These are phyloP conservation scores for Talaromyces wortmannii DNA, from an alignment of 495 filamentous ascomycete species.

Conservation along the genomic window DNA sequence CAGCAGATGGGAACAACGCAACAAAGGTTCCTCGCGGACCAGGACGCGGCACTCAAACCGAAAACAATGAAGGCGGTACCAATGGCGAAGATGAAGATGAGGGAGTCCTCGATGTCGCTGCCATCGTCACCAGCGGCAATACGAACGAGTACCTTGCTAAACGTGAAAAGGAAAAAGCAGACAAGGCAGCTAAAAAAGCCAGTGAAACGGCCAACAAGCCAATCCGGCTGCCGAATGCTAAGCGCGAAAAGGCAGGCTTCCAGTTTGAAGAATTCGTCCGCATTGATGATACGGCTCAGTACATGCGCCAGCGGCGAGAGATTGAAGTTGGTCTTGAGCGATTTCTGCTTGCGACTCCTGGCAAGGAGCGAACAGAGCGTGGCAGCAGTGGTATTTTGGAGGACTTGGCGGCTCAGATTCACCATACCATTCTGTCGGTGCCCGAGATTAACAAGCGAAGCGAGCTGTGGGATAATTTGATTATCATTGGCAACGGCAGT, in stretches of 20 bases:
- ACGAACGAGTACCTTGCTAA: slow-evolving; percentile 86
- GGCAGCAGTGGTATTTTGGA: slow-evolving; percentile 63
- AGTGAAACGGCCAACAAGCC: slow-evolving; percentile 44
- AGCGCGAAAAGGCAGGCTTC: slow-evolving; percentile 68
- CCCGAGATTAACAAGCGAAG: slow-evolving; percentile 72
- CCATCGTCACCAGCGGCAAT: slow-evolving; percentile 85
- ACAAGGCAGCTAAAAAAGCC: slow-evolving; percentile 55
- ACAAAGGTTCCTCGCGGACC: slow-evolving; percentile 40
- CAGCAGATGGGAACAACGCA: slow-evolving; percentile 25
- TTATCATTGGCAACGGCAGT: slow-evolving; percentile 84
- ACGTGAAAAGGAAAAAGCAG: slow-evolving; percentile 87
- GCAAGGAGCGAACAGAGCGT: slow-evolving; percentile 20
- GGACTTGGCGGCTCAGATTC: slow-evolving; percentile 72
- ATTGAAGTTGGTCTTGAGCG: slow-evolving; percentile 84
- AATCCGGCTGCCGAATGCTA: slow-evolving; percentile 69
- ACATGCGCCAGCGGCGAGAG: slow-evolving; percentile 49
- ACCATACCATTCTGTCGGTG: slow-evolving; percentile 71
- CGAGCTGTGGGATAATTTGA: slow-evolving; percentile 81
- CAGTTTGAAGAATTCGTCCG: slow-evolving; percentile 73
- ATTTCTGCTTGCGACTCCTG: slow-evolving; percentile 63
- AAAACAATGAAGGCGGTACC: slow-evolving; percentile 18
- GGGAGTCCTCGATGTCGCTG: slow-evolving; percentile 88
- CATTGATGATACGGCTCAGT: slow-evolving; percentile 34
- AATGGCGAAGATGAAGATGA: slow-evolving; percentile 60
- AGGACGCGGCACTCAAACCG: slow-evolving; percentile 41